Percentiles rank a stretch among this genome's conserved stretches.
Conservation (phyloP, 768 basidiomycete genomes). For the Hypholoma fasciculare region DNA sequence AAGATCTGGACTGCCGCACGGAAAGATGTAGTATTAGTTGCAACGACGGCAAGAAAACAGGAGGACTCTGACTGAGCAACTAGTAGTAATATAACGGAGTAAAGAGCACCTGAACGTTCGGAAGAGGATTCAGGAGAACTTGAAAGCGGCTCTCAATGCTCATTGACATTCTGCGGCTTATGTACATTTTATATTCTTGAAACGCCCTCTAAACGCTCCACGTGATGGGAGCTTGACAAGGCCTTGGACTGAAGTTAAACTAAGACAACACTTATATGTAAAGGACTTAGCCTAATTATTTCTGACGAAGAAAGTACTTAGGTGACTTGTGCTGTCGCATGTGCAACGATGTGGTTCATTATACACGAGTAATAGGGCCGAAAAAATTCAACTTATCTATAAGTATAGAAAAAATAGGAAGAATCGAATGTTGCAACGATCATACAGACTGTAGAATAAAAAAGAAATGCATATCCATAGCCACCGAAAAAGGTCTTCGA, state of each 20-base stretch:
- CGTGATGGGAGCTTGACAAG: not conserved
- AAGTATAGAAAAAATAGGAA: constrained; percentile 7
- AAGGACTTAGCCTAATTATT: not conserved
- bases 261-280: no score
- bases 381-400: constrained; percentile 5
- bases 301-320: no score
- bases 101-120: not conserved
- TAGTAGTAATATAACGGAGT: not conserved
- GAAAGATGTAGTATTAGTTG: no score
- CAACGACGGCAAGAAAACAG: no score
- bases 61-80: not conserved
- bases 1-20: no score
- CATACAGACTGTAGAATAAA: not conserved
- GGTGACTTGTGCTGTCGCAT: no score
- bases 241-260: no score
- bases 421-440: not conserved
- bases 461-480: not conserved
- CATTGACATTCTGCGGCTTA: no score
- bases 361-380: constrained; percentile 4
- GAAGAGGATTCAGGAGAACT: not conserved
- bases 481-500: not conserved
- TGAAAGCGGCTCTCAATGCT: no score
- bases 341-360: not conserved
- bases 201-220: no score
- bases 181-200: no score